phyloP scores from a whole-genome alignment of 805 yeast genomes.

The Myxozyma neglecta region DNA sequence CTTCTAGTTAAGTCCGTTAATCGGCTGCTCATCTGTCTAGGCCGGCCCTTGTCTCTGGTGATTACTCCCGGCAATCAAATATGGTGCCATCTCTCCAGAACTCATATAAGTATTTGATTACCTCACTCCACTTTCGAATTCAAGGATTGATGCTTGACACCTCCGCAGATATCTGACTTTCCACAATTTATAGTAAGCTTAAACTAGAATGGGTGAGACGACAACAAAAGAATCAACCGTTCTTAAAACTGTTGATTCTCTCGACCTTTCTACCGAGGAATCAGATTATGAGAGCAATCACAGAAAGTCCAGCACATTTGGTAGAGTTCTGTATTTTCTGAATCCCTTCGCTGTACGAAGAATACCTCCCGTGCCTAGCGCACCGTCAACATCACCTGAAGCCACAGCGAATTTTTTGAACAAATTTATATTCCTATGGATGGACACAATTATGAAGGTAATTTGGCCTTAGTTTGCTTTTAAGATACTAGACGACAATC shows the following conservation, averaged over 20 bases:
- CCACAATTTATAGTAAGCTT: too few species aligned
- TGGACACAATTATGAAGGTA: conserved; percentile 2
- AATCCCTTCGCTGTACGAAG: conserved; percentile 8
- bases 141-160: too few species aligned
- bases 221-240: not conserved
- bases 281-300: not conserved
- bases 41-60: too few species aligned
- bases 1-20: too few species aligned
- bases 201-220: too few species aligned
- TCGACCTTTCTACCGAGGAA: not conserved
- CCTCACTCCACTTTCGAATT: too few species aligned
- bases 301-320: not conserved
- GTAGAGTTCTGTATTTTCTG: not conserved
- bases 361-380: conserved; percentile 34
- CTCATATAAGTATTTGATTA: too few species aligned
- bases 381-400: conserved; percentile 29
- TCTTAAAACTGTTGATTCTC: not conserved
- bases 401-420: conserved; percentile 37
- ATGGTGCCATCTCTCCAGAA: too few species aligned
- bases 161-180: too few species aligned
- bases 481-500: too few species aligned
- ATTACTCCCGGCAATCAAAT: too few species aligned
- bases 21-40: too few species aligned
- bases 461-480: not conserved
- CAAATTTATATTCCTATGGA: not conserved